Percentiles rank a stretch among this genome's conserved stretches.
Conservation (phyloP, 345 rosid genomes). For the Excoecaria cochinchinensis region DNA sequence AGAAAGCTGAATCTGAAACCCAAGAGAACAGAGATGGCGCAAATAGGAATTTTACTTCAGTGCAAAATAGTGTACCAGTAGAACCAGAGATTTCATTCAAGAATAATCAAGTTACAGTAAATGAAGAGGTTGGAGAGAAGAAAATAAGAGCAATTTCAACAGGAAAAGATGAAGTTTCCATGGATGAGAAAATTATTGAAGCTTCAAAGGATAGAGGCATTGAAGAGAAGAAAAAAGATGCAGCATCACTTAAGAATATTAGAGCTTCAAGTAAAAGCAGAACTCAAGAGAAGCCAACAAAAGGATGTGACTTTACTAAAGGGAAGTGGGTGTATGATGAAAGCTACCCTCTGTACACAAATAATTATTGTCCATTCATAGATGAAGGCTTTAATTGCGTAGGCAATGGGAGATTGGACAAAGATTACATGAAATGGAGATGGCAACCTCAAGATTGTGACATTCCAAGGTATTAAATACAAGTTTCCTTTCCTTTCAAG, state of each 20-base stretch:
- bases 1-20: conserved; percentile 18
- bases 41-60: conserved; percentile 23
- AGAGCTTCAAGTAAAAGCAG: conserved; percentile 4
- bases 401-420: conserved; percentile 74
- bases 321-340: conserved; percentile 88
- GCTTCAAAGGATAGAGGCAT: conserved; percentile 29
- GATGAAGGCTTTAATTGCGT: conserved; percentile 89
- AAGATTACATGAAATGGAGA: conserved; percentile 71
- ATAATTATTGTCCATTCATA: conserved; percentile 75
- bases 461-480: conserved; percentile 57
- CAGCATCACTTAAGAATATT: conserved; percentile 10
- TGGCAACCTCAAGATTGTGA: conserved; percentile 82
- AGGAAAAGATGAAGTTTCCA: conserved; percentile 21
- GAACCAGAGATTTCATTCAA: conserved; percentile 13
- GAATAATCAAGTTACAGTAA: conserved; percentile 1
- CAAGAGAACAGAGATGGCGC: conserved; percentile 12
- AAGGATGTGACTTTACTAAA: conserved; percentile 58
- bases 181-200: conserved; percentile 22
- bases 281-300: conserved; percentile 23
- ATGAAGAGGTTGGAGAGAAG: conserved; percentile 11
- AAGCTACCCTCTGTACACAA: conserved; percentile 68
- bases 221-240: conserved; percentile 27
- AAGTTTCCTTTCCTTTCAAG: neutral
- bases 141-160: conserved; percentile 9
- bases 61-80: conserved; percentile 21